These are phyloP conservation scores for Auricularia cornea DNA, from an alignment of 768 basidiomycete species.

Conservation along the genomic window DNA sequence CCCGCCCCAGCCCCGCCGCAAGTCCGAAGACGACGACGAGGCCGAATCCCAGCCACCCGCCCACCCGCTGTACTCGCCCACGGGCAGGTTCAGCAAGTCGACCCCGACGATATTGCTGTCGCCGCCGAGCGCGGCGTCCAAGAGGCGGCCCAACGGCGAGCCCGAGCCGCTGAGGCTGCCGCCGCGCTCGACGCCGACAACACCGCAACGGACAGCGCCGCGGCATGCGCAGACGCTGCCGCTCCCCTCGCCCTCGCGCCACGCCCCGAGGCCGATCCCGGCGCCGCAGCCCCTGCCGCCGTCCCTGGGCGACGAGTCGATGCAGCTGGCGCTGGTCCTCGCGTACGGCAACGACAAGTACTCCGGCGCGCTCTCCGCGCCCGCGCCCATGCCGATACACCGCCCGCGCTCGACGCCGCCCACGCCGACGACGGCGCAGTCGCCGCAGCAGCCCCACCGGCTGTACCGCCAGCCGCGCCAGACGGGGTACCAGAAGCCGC, in stretches of 20 bases:
- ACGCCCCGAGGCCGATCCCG: background rate
- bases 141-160: too few relatives aligned
- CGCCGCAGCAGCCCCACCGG: background rate
- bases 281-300: background rate
- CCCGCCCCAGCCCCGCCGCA: too few relatives aligned
- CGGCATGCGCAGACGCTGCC: background rate
- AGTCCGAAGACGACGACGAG: too few relatives aligned
- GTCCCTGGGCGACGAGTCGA: background rate
- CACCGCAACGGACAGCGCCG: background rate
- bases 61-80: too few relatives aligned
- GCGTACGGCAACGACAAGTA: conserved; percentile 2
- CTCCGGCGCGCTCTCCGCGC: background rate
- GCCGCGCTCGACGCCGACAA: background rate
- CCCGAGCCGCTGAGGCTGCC: background rate
- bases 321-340: background rate
- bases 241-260: background rate
- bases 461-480: background rate
- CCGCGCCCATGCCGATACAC: background rate
- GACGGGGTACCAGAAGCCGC: background rate
- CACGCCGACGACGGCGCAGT: background rate
- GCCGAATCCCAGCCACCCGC: too few relatives aligned
- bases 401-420: background rate
- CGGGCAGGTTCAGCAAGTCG: too few relatives aligned
- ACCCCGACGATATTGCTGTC: too few relatives aligned
- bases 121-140: too few relatives aligned